Conservation (phyloP, 2,329 filamentous ascomycete genomes). For the Spiromastix sp. region DNA sequence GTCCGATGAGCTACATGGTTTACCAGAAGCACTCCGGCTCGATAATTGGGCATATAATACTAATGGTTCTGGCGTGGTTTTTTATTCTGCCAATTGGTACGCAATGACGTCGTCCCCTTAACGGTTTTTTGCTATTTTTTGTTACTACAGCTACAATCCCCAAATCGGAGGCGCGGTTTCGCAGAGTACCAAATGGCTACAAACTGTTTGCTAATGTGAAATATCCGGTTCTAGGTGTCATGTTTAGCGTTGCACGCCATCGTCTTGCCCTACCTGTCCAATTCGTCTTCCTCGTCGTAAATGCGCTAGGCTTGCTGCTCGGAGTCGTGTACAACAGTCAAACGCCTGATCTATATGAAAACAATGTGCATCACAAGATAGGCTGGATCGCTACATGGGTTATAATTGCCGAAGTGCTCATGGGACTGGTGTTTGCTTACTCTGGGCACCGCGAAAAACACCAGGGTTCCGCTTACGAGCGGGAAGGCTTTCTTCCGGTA, state of each 20-base stretch:
- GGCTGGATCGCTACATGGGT: conserved; percentile 76
- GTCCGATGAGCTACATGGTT: conserved; percentile 33
- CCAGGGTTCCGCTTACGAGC: conserved; percentile 33
- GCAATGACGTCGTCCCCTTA: no score
- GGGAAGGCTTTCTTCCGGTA: conserved; percentile 52
- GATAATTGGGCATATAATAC: conserved; percentile 59
- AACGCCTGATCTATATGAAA: conserved; percentile 76
- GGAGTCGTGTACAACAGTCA: conserved; percentile 64
- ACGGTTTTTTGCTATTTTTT: no score
- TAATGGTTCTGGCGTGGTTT: conserved; percentile 64
- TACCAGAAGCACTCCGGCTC: conserved; percentile 28
- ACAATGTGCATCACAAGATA: conserved; percentile 79
- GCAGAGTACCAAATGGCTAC: no score
- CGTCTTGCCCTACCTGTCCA: conserved; percentile 61
- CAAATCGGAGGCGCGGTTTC: no score
- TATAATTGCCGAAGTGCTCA: conserved; percentile 56
- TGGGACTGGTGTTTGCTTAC: conserved; percentile 56
- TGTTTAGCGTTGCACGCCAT: conserved; percentile 76
- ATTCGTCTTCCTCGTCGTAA: conserved; percentile 54
- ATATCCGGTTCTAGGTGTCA: conserved; percentile 50
- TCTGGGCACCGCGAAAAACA: conserved; percentile 35
- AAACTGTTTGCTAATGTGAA: no score
- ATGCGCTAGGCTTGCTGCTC: conserved; percentile 54
- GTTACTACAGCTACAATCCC: conserved; percentile 7
- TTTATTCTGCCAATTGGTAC: conserved; percentile 62